Evolutionary conservation across 2,329 filamentous ascomycete genomes (phyloP).

Genomic region (Chaetomium sp.): DNA sequence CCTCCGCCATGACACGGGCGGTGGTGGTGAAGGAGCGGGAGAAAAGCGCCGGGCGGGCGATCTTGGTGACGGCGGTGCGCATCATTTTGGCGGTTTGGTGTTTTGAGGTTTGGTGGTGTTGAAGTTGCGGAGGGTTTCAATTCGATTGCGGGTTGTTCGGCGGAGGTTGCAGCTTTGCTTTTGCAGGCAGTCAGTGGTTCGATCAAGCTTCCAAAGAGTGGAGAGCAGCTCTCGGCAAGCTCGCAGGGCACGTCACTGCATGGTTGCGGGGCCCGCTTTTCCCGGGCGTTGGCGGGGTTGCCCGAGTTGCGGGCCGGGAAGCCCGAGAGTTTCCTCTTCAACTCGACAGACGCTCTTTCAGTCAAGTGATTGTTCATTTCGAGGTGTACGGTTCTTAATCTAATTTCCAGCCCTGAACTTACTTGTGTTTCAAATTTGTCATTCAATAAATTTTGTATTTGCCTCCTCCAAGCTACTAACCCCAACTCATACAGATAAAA

Average conservation of each 20-base stretch:
- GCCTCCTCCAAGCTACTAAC: too few species aligned
- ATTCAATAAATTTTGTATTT: too few species aligned
- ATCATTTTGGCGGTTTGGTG: slow-evolving; percentile 49
- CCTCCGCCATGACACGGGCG: slow-evolving; percentile 57
- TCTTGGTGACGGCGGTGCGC: slow-evolving; percentile 53
- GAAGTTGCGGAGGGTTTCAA: neutral
- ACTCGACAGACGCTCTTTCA: too few species aligned
- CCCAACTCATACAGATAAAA: too few species aligned
- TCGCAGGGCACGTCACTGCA: slow-evolving; percentile 4
- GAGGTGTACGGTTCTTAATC: too few species aligned
- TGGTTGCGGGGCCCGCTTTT: slow-evolving; percentile 3
- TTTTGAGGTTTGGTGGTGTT: slow-evolving; percentile 1
- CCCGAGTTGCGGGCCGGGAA: neutral
- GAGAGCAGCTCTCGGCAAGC: slow-evolving; percentile 5
- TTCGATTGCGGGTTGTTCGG: neutral
- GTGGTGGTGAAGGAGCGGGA: slow-evolving; percentile 57
- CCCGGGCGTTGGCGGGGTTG: neutral
- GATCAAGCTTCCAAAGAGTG: slow-evolving; percentile 5
- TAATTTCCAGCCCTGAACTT: too few species aligned
- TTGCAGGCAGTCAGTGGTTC: neutral
- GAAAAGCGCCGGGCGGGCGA: slow-evolving; percentile 48
- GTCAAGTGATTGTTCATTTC: too few species aligned
- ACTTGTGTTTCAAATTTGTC: too few species aligned
- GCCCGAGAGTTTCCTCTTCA: neutral
- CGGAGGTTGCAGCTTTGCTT: slow-evolving; percentile 1